Evolutionary conservation across 2,329 filamentous ascomycete species (phyloP).

Genomic region (Teratosphaeria destructans): DNA sequence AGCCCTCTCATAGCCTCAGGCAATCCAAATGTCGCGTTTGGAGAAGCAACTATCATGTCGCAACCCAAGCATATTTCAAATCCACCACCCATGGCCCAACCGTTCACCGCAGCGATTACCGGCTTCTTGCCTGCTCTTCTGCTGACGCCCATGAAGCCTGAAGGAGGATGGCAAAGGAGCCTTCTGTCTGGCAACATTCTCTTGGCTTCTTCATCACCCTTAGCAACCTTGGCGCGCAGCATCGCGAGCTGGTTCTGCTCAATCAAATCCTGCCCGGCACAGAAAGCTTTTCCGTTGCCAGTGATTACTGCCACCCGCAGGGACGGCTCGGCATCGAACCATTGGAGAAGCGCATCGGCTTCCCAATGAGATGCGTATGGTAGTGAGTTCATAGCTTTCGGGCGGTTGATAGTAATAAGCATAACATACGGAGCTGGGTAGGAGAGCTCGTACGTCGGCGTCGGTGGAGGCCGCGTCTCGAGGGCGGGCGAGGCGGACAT

Average conservation of each 20-base stretch:
- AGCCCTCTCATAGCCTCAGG: slow-evolving; percentile 47
- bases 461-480: not conserved
- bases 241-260: slow-evolving; percentile 29
- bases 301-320: slow-evolving; percentile 25
- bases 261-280: slow-evolving; percentile 32
- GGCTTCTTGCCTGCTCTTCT: slow-evolving; percentile 50
- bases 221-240: slow-evolving; percentile 10
- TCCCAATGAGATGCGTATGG: slow-evolving; percentile 23
- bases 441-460: slow-evolving; percentile 12
- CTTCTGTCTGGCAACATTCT: slow-evolving; percentile 13
- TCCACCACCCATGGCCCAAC: slow-evolving; percentile 46
- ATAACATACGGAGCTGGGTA: slow-evolving; percentile 23
- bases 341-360: slow-evolving; percentile 22
- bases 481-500: not conserved
- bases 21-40: slow-evolving; percentile 42
- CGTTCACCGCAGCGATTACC: slow-evolving; percentile 50
- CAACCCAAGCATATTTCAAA: slow-evolving; percentile 48
- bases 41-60: slow-evolving; percentile 44
- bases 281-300: slow-evolving; percentile 26
- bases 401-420: slow-evolving; percentile 25
- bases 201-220: slow-evolving; percentile 11
- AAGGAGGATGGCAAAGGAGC: slow-evolving; percentile 15
- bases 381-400: slow-evolving; percentile 27
- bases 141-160: slow-evolving; percentile 47
- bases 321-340: slow-evolving; percentile 24